These are phyloP conservation scores for Irineochytrium annulatum DNA, from an alignment of 192 early-diverging fungal species.

Conservation along the genomic window DNA sequence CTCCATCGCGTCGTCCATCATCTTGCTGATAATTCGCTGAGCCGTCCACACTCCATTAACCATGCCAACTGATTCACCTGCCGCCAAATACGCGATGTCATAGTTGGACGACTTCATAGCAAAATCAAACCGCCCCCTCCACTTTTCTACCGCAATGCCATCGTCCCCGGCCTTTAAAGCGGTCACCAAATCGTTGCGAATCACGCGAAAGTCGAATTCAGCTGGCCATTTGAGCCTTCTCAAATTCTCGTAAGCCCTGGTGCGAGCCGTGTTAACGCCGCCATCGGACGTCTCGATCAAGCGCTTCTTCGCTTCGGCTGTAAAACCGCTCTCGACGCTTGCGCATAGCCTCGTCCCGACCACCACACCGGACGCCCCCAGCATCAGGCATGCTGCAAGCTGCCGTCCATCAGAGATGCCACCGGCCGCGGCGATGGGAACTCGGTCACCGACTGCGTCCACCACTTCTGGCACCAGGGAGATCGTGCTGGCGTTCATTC, in stretches of 20 bases:
- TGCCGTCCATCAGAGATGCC: neutral
- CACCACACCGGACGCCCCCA: slow-evolving; percentile 42
- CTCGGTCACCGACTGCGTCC: slow-evolving; percentile 7
- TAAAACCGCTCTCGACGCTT: neutral
- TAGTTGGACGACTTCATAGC: neutral
- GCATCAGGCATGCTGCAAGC: slow-evolving; percentile 11
- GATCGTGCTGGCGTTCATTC: slow-evolving; percentile 12
- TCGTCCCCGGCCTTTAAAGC: neutral
- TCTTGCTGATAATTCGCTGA: neutral
- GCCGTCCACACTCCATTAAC: slow-evolving; percentile 6
- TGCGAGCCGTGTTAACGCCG: slow-evolving; percentile 32
- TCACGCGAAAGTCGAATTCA: neutral
- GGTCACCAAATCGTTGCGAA: neutral
- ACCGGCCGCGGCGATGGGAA: neutral
- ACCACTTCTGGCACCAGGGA: slow-evolving; percentile 31
- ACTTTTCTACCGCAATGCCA: neutral
- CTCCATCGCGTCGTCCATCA: slow-evolving; percentile 8
- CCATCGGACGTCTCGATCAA: slow-evolving; percentile 37
- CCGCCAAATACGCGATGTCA: slow-evolving; percentile 5
- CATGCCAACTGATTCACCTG: slow-evolving; percentile 8
- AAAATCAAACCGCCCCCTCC: neutral
- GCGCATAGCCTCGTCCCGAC: slow-evolving; percentile 43
- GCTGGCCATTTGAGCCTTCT: slow-evolving; percentile 34
- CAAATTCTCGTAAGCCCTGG: slow-evolving; percentile 40
- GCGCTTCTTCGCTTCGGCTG: slow-evolving; percentile 26